phyloP scores from a whole-genome alignment of 768 basidiomycete species.

The Cystofilobasidium macerans region DNA sequence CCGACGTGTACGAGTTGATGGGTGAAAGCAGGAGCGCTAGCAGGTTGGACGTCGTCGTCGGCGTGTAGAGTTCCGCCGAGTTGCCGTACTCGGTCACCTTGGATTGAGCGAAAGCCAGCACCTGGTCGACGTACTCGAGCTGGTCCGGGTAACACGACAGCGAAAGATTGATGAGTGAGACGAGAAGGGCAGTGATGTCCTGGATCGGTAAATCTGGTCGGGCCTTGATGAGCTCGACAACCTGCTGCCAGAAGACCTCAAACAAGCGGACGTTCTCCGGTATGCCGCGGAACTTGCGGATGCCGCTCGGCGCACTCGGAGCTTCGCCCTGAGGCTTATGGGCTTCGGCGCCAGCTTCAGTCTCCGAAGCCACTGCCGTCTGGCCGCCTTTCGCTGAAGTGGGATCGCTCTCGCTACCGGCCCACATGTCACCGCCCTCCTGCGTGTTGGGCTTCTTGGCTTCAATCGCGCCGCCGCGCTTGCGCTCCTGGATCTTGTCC shows the following conservation, averaged over 20 bases:
- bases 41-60: constrained; percentile 80
- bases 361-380: constrained; percentile 18
- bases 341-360: constrained; percentile 6
- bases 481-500: constrained; percentile 69
- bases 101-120: constrained; percentile 73
- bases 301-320: constrained; percentile 24
- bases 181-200: constrained; percentile 89
- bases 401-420: constrained; percentile 28
- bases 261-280: constrained; percentile 91
- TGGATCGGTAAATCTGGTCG: constrained; percentile 95
- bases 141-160: constrained; percentile 95
- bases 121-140: constrained; percentile 93
- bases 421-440: constrained; percentile 37
- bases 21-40: constrained; percentile 83
- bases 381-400: constrained; percentile 27
- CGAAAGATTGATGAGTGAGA: constrained; percentile 88
- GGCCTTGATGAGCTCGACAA: constrained; percentile 95
- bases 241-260: constrained; percentile 98
- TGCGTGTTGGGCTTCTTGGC: constrained; percentile 25
- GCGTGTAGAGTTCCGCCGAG: constrained; percentile 78
- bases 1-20: constrained; percentile 90
- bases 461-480: constrained; percentile 34
- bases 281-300: constrained; percentile 81
- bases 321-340: constrained; percentile 26
- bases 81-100: constrained; percentile 67